phyloP scores from a whole-genome alignment of 164 flowering plant species.

The Echeveria elegans region DNA sequence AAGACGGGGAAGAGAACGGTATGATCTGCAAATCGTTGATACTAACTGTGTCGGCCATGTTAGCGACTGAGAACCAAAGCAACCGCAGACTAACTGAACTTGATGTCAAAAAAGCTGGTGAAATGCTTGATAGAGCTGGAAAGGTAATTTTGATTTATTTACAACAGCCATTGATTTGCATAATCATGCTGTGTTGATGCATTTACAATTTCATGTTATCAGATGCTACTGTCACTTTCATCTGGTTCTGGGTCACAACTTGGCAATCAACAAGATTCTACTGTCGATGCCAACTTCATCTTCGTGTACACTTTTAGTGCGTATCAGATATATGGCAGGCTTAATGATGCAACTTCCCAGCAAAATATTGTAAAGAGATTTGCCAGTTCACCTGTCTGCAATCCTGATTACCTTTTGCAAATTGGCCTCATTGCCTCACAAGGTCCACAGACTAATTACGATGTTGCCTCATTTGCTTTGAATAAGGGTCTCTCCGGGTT shows the following conservation, averaged over 20 bases:
- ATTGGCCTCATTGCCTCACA: constrained; percentile 45
- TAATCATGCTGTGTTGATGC: not conserved
- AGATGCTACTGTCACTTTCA: constrained; percentile 41
- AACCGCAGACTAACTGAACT: constrained; percentile 30
- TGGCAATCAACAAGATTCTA: constrained; percentile 19
- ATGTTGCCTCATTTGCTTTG: constrained; percentile 41
- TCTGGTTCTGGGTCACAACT: constrained; percentile 13
- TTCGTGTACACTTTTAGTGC: constrained; percentile 58
- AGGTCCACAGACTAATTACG: constrained; percentile 39
- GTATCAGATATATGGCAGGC: constrained; percentile 53
- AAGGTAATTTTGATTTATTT: constrained; percentile 37
- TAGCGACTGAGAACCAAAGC: constrained; percentile 54
- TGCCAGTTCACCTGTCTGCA: constrained; percentile 44
- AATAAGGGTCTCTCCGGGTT: constrained; percentile 40
- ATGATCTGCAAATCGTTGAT: constrained; percentile 68
- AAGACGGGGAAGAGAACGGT: constrained; percentile 27
- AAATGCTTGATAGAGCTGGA: constrained; percentile 64
- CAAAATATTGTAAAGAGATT: constrained; percentile 47
- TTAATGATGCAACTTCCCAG: constrained; percentile 34
- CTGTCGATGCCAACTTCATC: constrained; percentile 37
- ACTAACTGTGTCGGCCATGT: constrained; percentile 49
- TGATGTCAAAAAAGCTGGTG: constrained; percentile 55
- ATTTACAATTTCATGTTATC: constrained; percentile 11
- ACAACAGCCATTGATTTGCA: not conserved
- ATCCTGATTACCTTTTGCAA: constrained; percentile 38